A percentile compares a stretch with the other conserved stretches of the same genome.
Evolutionary conservation across 768 basidiomycete species (phyloP).

Genomic region (Auricularia heimuer): DNA sequence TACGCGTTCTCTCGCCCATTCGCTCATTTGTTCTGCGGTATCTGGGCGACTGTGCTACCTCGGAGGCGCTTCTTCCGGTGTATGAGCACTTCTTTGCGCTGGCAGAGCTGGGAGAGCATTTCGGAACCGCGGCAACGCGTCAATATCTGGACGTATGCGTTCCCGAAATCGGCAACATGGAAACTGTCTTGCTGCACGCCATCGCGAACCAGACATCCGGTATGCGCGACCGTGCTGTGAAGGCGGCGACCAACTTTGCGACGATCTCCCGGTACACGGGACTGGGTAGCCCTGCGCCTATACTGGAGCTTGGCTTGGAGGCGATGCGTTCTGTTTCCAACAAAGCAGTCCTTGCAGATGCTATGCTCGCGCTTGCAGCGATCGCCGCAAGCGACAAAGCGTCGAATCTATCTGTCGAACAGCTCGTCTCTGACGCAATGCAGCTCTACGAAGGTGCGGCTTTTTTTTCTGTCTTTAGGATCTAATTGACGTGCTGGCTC

Average conservation of each 20-base stretch:
- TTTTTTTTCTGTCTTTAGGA: no score
- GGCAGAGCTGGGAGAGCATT: background rate
- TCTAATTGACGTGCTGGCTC: background rate
- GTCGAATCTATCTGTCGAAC: background rate
- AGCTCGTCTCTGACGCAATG: background rate
- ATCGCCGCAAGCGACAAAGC: background rate
- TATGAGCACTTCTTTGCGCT: background rate
- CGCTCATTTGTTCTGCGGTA: slow-evolving; percentile 14
- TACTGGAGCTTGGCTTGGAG: background rate
- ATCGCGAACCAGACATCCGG: background rate
- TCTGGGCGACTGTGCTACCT: background rate
- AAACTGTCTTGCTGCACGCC: background rate
- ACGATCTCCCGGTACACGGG: background rate
- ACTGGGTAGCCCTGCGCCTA: background rate
- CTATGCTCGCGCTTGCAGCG: background rate
- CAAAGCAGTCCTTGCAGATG: background rate
- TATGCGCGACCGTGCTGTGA: background rate
- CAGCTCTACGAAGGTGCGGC: background rate
- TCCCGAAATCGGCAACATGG: background rate
- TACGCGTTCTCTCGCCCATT: slow-evolving; percentile 16
- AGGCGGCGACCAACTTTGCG: background rate
- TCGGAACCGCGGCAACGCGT: background rate
- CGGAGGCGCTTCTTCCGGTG: background rate
- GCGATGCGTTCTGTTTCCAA: background rate
- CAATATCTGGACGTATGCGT: background rate